Evolutionary conservation across 768 basidiomycete genomes (phyloP).

Genomic region (Macrolepiota albuminosa): DNA sequence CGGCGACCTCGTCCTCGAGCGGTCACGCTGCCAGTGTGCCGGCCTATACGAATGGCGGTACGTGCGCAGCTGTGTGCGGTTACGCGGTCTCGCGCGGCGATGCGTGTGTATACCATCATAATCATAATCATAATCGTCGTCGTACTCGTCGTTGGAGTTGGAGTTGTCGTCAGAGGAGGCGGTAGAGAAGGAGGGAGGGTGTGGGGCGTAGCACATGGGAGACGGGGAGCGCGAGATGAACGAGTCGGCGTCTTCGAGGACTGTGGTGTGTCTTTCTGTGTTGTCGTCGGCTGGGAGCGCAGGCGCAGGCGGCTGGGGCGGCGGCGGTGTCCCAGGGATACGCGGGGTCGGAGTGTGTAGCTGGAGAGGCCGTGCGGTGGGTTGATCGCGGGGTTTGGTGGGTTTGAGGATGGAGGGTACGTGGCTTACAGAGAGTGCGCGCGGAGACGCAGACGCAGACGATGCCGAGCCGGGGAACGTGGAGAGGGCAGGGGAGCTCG

Average conservation of each 20-base stretch:
- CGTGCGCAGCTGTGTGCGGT: conserved; percentile 9
- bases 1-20: too few species aligned
- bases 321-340: too few species aligned
- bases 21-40: too few species aligned
- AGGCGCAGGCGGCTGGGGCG: too few species aligned
- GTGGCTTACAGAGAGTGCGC: neutral
- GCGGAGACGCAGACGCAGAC: neutral
- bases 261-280: too few species aligned
- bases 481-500: neutral
- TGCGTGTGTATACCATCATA: too few species aligned
- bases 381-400: neutral
- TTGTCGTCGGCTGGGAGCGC: too few species aligned
- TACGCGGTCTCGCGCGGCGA: conserved; percentile 4
- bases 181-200: neutral
- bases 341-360: neutral
- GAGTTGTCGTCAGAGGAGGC: too few species aligned
- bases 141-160: too few species aligned
- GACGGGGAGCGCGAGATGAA: conserved; percentile 24
- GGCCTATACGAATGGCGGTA: conserved; percentile 8
- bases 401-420: conserved; percentile 1
- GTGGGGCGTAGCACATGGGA: conserved; percentile 30
- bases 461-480: neutral
- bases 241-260: conserved; percentile 12
- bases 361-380: neutral
- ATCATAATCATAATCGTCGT: too few species aligned